Base-by-base conservation (phyloP, 2,329 filamentous ascomycete species). In the Coniochaeta ligniaria region DNA sequence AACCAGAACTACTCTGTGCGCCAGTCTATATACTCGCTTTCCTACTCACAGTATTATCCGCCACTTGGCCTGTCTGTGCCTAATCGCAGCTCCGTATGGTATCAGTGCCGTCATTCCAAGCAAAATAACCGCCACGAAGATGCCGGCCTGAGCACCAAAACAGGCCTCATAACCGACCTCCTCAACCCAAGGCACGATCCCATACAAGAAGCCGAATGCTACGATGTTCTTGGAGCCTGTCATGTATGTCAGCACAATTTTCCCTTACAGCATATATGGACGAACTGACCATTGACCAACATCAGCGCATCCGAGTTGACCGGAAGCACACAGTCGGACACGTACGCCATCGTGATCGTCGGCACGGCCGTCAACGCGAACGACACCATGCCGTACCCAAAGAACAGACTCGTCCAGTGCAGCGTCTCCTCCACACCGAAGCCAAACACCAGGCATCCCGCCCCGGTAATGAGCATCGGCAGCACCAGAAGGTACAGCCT, bases 191-290 rank as follows among this genome's bases (percentile, higher is more conserved):
- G 75, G 75, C 3, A 77, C 68, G 24, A 80, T 72, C 1, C 73
- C 77, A 55, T 78, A 77, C 17, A 78, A 63, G 62, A 80, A 78
- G 2, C 76, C 76, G 62, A 80, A 81, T 5, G 77, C 76, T 7
- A 79, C 75, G 31, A 80, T 72, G 61, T 80, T 80, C 67, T 76
- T 77, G n/a, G 73, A 64, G 1, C 73, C 72, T 71, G 35, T 11
- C 26, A 16, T 20, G 14, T 26, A 20, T 28, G 6, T 45, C 12
- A 28, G 41, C 50, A 47, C 24, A 31, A 6, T n/a, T 14, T 31
- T 8, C 12, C 31, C 43, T n/a, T 9, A 9, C 8, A 24, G n/a
- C n/a, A 35, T 45, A 28, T 38, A 28, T 16, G 11, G 8, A 45
- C 20, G 14, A 43, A 61, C 54, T 59, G 59, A 71, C 69, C 70